These are phyloP conservation scores for Trichothecium sympodiale DNA, from an alignment of 2,329 filamentous ascomycete species.

Conservation along the genomic window DNA sequence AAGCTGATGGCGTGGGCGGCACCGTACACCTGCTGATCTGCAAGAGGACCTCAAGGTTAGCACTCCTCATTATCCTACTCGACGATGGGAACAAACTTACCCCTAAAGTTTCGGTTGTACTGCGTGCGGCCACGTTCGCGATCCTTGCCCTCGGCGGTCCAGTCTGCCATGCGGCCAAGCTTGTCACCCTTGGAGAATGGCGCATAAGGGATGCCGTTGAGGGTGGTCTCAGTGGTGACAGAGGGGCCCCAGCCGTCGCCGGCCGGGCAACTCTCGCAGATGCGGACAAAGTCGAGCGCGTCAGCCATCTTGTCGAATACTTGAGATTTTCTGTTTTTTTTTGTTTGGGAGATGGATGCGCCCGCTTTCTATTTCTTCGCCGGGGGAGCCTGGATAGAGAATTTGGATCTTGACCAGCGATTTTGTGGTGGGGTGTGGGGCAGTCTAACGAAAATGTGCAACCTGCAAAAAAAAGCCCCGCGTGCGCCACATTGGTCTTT, in stretches of 20 bases:
- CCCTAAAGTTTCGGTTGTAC: conserved; percentile 89
- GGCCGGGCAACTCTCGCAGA: conserved; percentile 61
- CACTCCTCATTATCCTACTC: no score
- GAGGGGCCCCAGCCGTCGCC: conserved; percentile 82
- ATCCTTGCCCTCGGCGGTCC: conserved; percentile 86
- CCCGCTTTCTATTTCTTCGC: background rate
- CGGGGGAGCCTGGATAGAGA: conserved; percentile 6
- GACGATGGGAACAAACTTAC: no score
- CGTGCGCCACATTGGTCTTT: no score
- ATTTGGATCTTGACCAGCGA: conserved; percentile 15
- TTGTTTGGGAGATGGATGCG: conserved; percentile 6
- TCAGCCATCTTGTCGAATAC: conserved; percentile 31
- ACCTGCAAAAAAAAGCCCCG: conserved; percentile 19
- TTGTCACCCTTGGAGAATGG: conserved; percentile 99
- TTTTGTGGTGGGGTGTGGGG: conserved; percentile 30
- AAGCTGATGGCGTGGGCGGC: conserved; percentile 79
- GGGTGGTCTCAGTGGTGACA: conserved; percentile 71
- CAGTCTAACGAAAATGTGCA: conserved; percentile 14
- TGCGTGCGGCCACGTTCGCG: conserved; percentile 69
- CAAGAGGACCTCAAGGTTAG: conserved; percentile 2
- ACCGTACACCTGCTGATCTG: conserved; percentile 95
- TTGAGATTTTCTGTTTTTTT: conserved; percentile 3
- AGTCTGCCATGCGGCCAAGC: conserved; percentile 97
- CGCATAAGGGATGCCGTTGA: conserved; percentile 92
- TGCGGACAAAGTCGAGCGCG: conserved; percentile 46